Evolutionary conservation across 2,329 filamentous ascomycete species (phyloP), one percentile per base, ranked within the genome.

Genomic region (Conoideocrella luteorostrata): DNA sequence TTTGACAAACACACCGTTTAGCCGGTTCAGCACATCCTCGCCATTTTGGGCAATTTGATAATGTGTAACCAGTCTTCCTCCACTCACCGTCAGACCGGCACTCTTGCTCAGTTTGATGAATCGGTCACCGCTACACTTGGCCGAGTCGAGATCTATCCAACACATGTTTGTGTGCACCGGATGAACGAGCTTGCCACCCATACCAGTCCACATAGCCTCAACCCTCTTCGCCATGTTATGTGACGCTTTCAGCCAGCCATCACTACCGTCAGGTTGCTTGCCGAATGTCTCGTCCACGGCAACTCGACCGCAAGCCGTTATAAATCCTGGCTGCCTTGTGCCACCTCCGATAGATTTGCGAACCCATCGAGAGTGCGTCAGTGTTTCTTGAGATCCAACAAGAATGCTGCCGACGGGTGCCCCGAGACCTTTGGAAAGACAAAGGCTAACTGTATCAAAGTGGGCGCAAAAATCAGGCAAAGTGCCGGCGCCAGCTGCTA

Each of bases 101-200:
- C 67, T 66, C 38, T 56, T 55, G 5, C 66, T 67, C 24, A 71
- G 57, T 51, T 63, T 57, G 12, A 59, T 56, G 41, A 76, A 66
- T 30, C 56, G 60, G 43, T 59, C 59, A 5, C 41, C 48, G 12
- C 60, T 58, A 48, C 71, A 68, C 2, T 77, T 76, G 10, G 77
- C 75, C 1, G 74, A 73, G 23, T 79, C 74, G 13, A 93, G 67
- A 60, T 94, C 83, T 46, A 94, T 57, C 88, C 87, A 95, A 26
- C 88, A 79, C 86, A 95, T 94, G 65, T 95, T 95, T n/a, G 88
- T 94, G 58, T 95, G 82, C 2, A 86, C 82, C 0, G 85, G 83
- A 47, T 82, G 72, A 17, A 72, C 64, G 45, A 88, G 64, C 63
- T 76, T 78, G 1, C 88, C 88, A 4, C 88, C 88, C 41, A 82